Conservation (phyloP, 2,329 filamentous ascomycete genomes). For the Tetracladium maxilliforme region DNA sequence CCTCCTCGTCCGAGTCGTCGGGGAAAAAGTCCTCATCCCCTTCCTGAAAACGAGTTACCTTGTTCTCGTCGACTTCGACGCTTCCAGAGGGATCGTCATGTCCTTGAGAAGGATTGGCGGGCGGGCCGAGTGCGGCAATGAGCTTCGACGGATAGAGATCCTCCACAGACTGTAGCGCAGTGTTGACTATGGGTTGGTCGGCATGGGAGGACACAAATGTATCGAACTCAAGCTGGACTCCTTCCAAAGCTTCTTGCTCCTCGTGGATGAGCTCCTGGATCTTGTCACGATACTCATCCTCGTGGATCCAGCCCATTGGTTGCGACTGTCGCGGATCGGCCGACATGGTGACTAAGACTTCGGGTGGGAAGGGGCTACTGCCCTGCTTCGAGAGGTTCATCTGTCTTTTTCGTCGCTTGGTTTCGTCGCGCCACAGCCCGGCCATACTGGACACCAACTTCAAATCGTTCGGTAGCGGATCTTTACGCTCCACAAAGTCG, state of each 20-base stretch:
- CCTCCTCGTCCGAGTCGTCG: constrained; percentile 39
- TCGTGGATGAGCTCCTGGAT: constrained; percentile 46
- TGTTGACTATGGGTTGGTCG: constrained; percentile 49
- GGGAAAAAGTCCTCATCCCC: constrained; percentile 31
- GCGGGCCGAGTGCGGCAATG: constrained; percentile 26
- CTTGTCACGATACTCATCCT: constrained; percentile 63
- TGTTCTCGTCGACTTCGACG: constrained; percentile 47
- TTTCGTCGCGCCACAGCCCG: constrained; percentile 83
- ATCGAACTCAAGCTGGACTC: constrained; percentile 39
- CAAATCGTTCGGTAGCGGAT: constrained; percentile 48
- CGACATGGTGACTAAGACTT: constrained; percentile 79
- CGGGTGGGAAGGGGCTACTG: constrained; percentile 65
- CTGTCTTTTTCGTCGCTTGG: constrained; percentile 56
- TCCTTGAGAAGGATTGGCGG: constrained; percentile 10
- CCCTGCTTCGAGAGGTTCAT: constrained; percentile 49
- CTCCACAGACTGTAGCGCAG: constrained; percentile 68
- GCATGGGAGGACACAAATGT: constrained; percentile 42
- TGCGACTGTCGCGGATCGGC: constrained; percentile 61
- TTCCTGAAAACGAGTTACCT: constrained; percentile 26
- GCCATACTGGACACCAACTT: constrained; percentile 93
- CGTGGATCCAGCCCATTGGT: constrained; percentile 81
- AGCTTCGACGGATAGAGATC: constrained; percentile 68
- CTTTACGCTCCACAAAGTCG: constrained; percentile 62
- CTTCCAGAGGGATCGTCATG: constrained; percentile 6
- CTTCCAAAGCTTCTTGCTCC: constrained; percentile 38